These are phyloP conservation scores for Tylopilus rubrobrunneus DNA, from an alignment of 768 basidiomycete genomes.

Conservation along the genomic window DNA sequence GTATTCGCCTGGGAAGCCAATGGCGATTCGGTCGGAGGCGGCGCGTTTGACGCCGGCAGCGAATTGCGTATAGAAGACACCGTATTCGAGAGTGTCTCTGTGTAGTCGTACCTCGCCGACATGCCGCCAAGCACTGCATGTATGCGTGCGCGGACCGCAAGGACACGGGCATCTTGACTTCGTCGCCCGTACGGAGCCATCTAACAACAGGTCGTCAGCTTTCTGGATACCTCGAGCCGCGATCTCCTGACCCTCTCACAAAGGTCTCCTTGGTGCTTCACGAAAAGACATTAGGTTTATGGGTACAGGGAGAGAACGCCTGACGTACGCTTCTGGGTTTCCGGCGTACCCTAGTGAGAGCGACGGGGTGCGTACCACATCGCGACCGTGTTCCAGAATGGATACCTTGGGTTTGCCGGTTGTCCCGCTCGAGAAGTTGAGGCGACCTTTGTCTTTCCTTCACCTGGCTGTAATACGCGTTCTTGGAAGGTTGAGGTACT, in stretches of 20 bases:
- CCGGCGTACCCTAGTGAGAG: conserved; percentile 57
- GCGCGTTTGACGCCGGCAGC: conserved; percentile 38
- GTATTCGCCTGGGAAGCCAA: conserved; percentile 47
- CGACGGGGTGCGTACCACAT: conserved; percentile 52
- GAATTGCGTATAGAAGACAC: conserved; percentile 53
- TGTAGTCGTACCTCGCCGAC: conserved; percentile 60
- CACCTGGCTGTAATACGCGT: conserved; percentile 48
- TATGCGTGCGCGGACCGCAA: too few relatives aligned
- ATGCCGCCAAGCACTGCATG: conserved; percentile 56
- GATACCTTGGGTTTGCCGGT: conserved; percentile 72
- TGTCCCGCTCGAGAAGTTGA: conserved; percentile 73
- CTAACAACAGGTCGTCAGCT: conserved; percentile 27
- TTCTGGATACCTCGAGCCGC: neutral
- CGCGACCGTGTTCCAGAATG: neutral
- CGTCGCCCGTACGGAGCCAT: conserved; percentile 70
- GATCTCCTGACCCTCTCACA: conserved; percentile 38
- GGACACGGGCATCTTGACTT: conserved; percentile 63
- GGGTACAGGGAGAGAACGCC: neutral
- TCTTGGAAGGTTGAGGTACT: conserved; percentile 42
- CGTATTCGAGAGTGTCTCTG: conserved; percentile 55
- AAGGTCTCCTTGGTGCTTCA: conserved; percentile 62
- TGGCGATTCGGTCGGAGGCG: conserved; percentile 44
- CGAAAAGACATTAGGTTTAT: conserved; percentile 8
- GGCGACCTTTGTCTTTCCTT: conserved; percentile 63
- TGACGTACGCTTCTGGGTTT: conserved; percentile 56